A percentile compares a stretch with the other conserved stretches of the same genome.
Evolutionary conservation across 306 rosid genomes (phyloP).

Genomic region (Mucuna pruriens): DNA sequence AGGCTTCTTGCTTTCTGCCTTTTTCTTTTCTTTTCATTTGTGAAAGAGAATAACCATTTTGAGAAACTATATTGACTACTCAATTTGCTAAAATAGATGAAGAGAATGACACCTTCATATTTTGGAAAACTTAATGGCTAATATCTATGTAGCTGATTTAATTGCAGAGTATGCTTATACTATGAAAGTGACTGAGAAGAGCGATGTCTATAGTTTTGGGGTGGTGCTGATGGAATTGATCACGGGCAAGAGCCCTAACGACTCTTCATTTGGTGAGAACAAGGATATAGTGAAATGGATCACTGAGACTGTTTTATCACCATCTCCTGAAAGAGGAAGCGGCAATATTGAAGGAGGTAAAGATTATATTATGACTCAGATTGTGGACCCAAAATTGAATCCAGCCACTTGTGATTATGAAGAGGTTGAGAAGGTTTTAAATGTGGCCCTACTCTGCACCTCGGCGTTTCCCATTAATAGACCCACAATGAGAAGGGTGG

Average conservation of each 20-base stretch:
- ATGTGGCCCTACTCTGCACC: slow-evolving; percentile 77
- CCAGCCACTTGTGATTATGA: slow-evolving; percentile 45
- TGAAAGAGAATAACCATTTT: not conserved
- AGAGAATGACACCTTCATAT: not conserved
- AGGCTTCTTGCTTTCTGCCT: not conserved
- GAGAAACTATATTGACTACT: not conserved
- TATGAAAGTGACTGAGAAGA: slow-evolving; percentile 72
- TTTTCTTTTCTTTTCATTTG: no score
- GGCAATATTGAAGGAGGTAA: not conserved
- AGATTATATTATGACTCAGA: slow-evolving; percentile 27
- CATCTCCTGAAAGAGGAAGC: slow-evolving; percentile 27
- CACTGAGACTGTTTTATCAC: slow-evolving; percentile 47
- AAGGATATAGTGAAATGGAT: slow-evolving; percentile 82
- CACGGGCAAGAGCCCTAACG: slow-evolving; percentile 82
- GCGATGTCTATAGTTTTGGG: slow-evolving; percentile 86
- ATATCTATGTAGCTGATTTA: slow-evolving; percentile 3
- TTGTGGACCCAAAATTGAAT: slow-evolving; percentile 67
- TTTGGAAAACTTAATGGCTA: slow-evolving; percentile 25
- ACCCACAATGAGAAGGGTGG: slow-evolving; percentile 84
- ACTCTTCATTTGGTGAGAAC: slow-evolving; percentile 68
- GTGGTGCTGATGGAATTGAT: slow-evolving; percentile 77
- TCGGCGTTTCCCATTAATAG: slow-evolving; percentile 66
- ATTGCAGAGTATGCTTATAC: slow-evolving; percentile 72
- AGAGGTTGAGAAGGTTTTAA: slow-evolving; percentile 65
- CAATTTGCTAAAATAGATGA: not conserved